These are phyloP conservation scores for Gloeostereum incarnatum DNA, from an alignment of 768 basidiomycete species.

Conservation along the genomic window DNA sequence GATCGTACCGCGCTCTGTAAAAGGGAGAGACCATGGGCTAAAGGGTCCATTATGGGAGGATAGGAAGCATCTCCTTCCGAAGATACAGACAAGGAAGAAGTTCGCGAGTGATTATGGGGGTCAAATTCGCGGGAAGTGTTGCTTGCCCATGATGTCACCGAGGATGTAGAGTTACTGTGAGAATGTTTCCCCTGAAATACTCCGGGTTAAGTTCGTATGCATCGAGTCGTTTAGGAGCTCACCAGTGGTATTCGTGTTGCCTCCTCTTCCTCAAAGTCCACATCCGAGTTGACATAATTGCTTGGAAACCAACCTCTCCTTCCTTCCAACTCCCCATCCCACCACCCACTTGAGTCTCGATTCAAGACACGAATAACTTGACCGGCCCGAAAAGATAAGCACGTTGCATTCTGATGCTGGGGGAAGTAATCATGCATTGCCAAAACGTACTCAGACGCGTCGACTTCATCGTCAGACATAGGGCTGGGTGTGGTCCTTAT, in stretches of 20 bases:
- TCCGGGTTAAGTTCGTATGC: neutral
- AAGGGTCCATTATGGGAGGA: conserved; percentile 72
- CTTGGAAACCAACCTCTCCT: conserved; percentile 96
- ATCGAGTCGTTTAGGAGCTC: conserved; percentile 10
- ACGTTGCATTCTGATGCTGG: conserved; percentile 62
- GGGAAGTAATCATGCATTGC: conserved; percentile 90
- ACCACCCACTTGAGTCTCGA: conserved; percentile 88
- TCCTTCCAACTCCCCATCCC: conserved; percentile 93
- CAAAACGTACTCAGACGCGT: conserved; percentile 61
- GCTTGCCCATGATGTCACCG: conserved; percentile 47
- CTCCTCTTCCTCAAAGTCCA: conserved; percentile 41
- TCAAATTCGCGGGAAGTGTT: too few species aligned
- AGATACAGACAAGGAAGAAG: conserved; percentile 33
- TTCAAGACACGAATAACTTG: conserved; percentile 90
- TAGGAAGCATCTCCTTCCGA: conserved; percentile 54
- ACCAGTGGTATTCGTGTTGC: conserved; percentile 41
- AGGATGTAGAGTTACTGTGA: conserved; percentile 17
- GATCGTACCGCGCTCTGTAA: conserved; percentile 77
- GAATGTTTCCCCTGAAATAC: too few species aligned
- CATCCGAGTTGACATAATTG: conserved; percentile 80
- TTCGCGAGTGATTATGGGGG: conserved; percentile 31
- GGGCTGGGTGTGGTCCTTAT: conserved; percentile 30
- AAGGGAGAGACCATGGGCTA: conserved; percentile 78
- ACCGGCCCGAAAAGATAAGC: conserved; percentile 83
- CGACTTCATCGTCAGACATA: conserved; percentile 38